Conservation (phyloP, 1,284 basidiomycete species). For the Vanrija pseudolonga region DNA sequence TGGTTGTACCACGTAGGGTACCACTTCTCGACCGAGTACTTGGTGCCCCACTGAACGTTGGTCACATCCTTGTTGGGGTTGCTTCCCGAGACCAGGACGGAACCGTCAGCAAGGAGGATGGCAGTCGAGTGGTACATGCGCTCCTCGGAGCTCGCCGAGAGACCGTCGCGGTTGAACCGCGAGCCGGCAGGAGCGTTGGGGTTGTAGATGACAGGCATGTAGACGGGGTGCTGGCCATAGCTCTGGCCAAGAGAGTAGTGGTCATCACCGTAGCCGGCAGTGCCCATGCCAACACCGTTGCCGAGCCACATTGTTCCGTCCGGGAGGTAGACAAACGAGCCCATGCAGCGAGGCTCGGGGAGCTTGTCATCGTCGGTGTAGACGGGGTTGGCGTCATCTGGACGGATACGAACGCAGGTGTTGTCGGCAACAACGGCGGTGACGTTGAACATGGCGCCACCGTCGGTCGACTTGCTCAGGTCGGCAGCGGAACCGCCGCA, state of each 20-base stretch:
- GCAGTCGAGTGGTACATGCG: constrained; percentile 86
- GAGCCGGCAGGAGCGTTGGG: constrained; percentile 60
- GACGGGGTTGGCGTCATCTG: constrained; percentile 66
- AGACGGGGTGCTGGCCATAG: constrained; percentile 46
- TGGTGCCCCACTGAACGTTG: constrained; percentile 38
- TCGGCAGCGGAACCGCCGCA: constrained; percentile 71
- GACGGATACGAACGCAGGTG: constrained; percentile 60
- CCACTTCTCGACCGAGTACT: constrained; percentile 48
- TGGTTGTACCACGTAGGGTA: constrained; percentile 56
- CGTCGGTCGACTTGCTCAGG: constrained; percentile 39
- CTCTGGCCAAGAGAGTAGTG: constrained; percentile 39
- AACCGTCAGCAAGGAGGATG: constrained; percentile 78
- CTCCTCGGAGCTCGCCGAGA: constrained; percentile 65
- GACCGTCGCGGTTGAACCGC: constrained; percentile 65
- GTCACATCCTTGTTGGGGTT: constrained; percentile 74
- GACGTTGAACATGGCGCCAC: constrained; percentile 44
- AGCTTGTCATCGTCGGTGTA: constrained; percentile 64
- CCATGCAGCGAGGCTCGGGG: constrained; percentile 74
- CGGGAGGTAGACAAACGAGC: constrained; percentile 56
- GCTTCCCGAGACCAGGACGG: constrained; percentile 74
- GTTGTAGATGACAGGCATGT: constrained; percentile 57
- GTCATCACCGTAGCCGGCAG: constrained; percentile 52
- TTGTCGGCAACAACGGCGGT: constrained; percentile 46
- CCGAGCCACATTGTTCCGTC: constrained; percentile 52
- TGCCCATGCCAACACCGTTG: constrained; percentile 71